Evolutionary conservation across 2,329 filamentous ascomycete genomes (phyloP).

Genomic region (Botryotinia globosa): DNA sequence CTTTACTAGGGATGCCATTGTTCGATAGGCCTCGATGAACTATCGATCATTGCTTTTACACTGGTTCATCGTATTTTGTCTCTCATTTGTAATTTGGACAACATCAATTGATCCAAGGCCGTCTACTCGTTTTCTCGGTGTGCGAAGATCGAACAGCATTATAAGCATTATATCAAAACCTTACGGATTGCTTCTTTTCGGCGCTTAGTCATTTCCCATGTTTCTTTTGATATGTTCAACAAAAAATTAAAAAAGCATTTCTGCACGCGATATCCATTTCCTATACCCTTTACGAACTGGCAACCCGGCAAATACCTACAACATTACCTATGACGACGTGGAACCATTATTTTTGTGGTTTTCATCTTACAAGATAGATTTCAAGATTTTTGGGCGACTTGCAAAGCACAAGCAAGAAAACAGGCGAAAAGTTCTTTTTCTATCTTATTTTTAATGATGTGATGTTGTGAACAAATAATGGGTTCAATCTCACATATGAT

Average conservation of each 20-base stretch:
- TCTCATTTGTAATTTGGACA: slow-evolving; percentile 37
- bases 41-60: slow-evolving; percentile 32
- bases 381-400: slow-evolving; percentile 11
- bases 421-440: slow-evolving; percentile 7
- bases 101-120: slow-evolving; percentile 28
- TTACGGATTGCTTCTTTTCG: slow-evolving; percentile 35
- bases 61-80: slow-evolving; percentile 34
- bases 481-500: slow-evolving; percentile 20
- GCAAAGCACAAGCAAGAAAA: slow-evolving; percentile 4
- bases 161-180: slow-evolving; percentile 25
- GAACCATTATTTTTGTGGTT: slow-evolving; percentile 20
- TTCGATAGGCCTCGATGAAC: slow-evolving; percentile 38
- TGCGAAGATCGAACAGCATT: slow-evolving; percentile 28
- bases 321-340: slow-evolving; percentile 36
- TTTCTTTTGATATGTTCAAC: slow-evolving; percentile 32
- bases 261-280: slow-evolving; percentile 37
- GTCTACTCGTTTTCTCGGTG: slow-evolving; percentile 36
- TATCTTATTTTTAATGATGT: slow-evolving; percentile 21
- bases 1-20: slow-evolving; percentile 34
- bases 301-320: slow-evolving; percentile 38
- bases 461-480: slow-evolving; percentile 19
- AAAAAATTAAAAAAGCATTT: slow-evolving; percentile 29
- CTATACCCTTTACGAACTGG: slow-evolving; percentile 37
- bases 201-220: slow-evolving; percentile 37
- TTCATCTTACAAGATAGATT: slow-evolving; percentile 19